Evolutionary conservation across 2,329 filamentous ascomycete genomes (phyloP), one percentile per base, ranked within the genome.

Genomic region (Hymenoscyphus infarciens): DNA sequence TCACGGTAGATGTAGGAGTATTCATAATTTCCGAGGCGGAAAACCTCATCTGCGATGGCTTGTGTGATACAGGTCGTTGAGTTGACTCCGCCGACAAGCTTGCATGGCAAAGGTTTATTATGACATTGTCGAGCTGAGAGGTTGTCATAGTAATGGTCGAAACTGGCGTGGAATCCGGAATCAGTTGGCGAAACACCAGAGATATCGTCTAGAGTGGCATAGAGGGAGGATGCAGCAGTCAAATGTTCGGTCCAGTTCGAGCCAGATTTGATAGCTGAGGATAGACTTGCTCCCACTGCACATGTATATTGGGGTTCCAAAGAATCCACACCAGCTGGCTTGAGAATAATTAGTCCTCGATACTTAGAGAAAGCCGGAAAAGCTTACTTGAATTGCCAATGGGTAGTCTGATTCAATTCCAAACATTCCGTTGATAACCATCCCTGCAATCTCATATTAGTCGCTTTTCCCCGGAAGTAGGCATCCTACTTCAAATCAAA

Each of bases 71-170:
- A 94, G 0, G 77, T 75, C 0, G 76, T 77, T 60, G 82, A 80
- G 64, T 81, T 81, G 60, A 69, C 69, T 66, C 75, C 76, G 62
- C 75, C 66, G 19, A 80, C 75, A 6, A 82, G 74, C 65, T 82
- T 84, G 76, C 90, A 94, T 0, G 90, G 91, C 0, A 93, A 78
- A 0, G 89, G 83, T 70, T 89, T 90, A 19, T 75, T 78, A 72
- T 95, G 90, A 74, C 91, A 95, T 72, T 92, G 87, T 0, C 90
- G 82, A 0, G 90, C 87, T 0, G 89, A 92, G 1, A 95, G 81
- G 71, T 92, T 95, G 74, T 95, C 91, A 70, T 87, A 95, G 77
- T 95, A 95, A 75, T 92, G 91, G 72, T 95, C 91, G 69, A 89
- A 87, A 60, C 82, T 87, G 49, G 76, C 80, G 71, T 94, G 90